Percentiles rank a stretch among this genome's conserved stretches.
Evolutionary conservation across 139 green algal species (phyloP).

Genomic region (Microglena sp.): DNA sequence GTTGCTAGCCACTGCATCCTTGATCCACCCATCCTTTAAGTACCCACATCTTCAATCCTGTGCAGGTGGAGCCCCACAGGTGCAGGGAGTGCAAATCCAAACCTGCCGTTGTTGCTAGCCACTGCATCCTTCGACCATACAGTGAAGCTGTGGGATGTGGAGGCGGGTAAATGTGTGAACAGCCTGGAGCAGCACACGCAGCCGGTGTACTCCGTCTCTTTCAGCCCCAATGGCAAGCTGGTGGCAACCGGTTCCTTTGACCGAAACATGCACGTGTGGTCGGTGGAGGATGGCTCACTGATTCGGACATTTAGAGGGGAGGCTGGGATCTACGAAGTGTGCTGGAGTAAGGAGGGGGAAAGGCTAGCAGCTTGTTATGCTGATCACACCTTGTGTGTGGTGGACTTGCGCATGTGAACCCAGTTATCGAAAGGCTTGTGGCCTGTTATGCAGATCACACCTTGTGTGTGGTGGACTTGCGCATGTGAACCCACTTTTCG

Average conservation of each 20-base stretch:
- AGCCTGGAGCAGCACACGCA: slow-evolving; percentile 59
- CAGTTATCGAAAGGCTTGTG: slow-evolving; percentile 40
- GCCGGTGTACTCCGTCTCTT: slow-evolving; percentile 75
- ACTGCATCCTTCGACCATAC: slow-evolving; percentile 79
- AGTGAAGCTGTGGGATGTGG: slow-evolving; percentile 77
- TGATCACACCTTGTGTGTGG: slow-evolving; percentile 58
- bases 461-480: slow-evolving; percentile 62
- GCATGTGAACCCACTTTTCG: slow-evolving; percentile 18
- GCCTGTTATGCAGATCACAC: slow-evolving; percentile 66
- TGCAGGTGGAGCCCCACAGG: slow-evolving; percentile 70
- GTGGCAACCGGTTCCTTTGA: slow-evolving; percentile 77
- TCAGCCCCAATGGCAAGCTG: slow-evolving; percentile 64
- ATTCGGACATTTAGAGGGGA: slow-evolving; percentile 52
- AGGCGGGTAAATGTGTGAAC: slow-evolving; percentile 46
- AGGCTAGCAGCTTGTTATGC: slow-evolving; percentile 65
- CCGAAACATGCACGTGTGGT: slow-evolving; percentile 66
- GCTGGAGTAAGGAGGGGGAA: slow-evolving; percentile 62
- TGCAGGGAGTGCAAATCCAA: slow-evolving; percentile 45
- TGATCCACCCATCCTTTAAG: slow-evolving; percentile 70
- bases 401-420: slow-evolving; percentile 50
- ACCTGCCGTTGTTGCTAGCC: slow-evolving; percentile 56
- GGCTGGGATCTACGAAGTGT: slow-evolving; percentile 80
- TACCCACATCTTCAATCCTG: slow-evolving; percentile 20
- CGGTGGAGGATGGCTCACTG: slow-evolving; percentile 51
- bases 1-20: slow-evolving; percentile 72